Evolutionary conservation across 139 green algal species (phyloP), one percentile per base, ranked within the genome.

Genomic region (Picochlorum sp.): DNA sequence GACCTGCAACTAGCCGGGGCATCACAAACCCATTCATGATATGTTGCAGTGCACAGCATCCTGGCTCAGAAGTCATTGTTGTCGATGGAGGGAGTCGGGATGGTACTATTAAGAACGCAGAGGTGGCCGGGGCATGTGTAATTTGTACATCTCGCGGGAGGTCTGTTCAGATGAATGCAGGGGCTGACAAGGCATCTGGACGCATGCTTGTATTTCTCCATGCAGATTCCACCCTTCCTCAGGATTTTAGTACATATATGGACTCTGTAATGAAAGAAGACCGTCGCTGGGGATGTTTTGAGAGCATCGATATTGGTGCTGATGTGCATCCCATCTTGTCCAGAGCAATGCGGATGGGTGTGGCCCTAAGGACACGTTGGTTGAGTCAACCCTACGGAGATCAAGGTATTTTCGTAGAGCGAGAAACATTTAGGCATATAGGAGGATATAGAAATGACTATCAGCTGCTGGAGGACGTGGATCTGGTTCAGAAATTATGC

Each of bases 171-270:
- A 60, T 86, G 21, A 87, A 88, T 37, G 57, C 62, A 3, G 84
- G 82, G 6, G 82, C 66, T 67, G 60, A 49, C 0, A 57, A 47
- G 1, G 67, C 70, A 26, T 62, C 45, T 4, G 72, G 75, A 15
- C 69, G 86, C 55, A 38, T 73, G 23, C 24, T 86, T 41, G n/a
- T 88, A 4, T 90, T 90, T 69, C 68, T 88, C 30, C 84, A 90
- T 70, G 77, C 72, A 30, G 84, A 90, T 71, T 80, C 68, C 6
- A 62, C 51, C 45, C 61, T 88, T 44, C 82, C 84, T 4, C 11
- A 26, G 1, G 10, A 55, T 30, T 87, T 15, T 15, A 4, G 45
- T 8, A 7, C 65, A 49, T 31, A 26, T 54, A 65, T 54, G 64
- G 60, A 52, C 23, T 23, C 34, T 41, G 34, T 10, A n/a, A 13